Conservation (phyloP, 805 yeast genomes). For the Candida dajiaensis region DNA sequence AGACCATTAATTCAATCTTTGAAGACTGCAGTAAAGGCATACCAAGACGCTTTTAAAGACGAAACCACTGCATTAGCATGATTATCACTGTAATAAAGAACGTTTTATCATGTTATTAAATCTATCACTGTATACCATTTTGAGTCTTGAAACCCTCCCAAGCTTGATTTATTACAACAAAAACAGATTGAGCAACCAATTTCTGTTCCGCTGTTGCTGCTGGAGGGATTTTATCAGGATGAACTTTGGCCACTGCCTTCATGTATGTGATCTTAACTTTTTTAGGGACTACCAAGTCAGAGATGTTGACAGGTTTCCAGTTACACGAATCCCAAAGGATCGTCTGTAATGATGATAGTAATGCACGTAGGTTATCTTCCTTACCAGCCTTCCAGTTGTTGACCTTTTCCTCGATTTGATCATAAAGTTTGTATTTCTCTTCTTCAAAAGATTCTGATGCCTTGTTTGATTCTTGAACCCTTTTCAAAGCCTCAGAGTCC, state of each 20-base stretch:
- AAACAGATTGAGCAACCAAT: slow-evolving; percentile 83
- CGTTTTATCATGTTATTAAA: background rate
- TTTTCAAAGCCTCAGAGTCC: slow-evolving; percentile 40
- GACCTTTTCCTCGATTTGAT: slow-evolving; percentile 49
- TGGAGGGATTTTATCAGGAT: slow-evolving; percentile 75
- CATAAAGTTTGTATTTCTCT: slow-evolving; percentile 58
- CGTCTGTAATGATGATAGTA: slow-evolving; percentile 61
- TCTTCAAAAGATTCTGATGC: slow-evolving; percentile 44
- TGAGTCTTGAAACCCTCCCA: slow-evolving; percentile 79
- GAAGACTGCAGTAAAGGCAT: slow-evolving; percentile 38
- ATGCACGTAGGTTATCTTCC: slow-evolving; percentile 73
- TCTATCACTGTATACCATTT: slow-evolving; percentile 37
- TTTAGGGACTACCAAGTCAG: slow-evolving; percentile 82
- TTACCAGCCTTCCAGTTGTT: slow-evolving; percentile 67
- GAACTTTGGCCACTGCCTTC: slow-evolving; percentile 87
- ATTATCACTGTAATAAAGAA: background rate
- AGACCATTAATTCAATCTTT: slow-evolving; percentile 41
- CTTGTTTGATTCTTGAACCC: slow-evolving; percentile 42
- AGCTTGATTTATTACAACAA: slow-evolving; percentile 75
- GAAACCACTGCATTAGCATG: slow-evolving; percentile 1
- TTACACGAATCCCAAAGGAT: slow-evolving; percentile 62
- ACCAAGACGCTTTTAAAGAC: slow-evolving; percentile 31
- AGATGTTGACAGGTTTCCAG: slow-evolving; percentile 62
- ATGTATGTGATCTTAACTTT: slow-evolving; percentile 82
- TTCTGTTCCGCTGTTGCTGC: slow-evolving; percentile 59